phyloP scores from a whole-genome alignment of 805 yeast species.

The Candida oleophila region DNA sequence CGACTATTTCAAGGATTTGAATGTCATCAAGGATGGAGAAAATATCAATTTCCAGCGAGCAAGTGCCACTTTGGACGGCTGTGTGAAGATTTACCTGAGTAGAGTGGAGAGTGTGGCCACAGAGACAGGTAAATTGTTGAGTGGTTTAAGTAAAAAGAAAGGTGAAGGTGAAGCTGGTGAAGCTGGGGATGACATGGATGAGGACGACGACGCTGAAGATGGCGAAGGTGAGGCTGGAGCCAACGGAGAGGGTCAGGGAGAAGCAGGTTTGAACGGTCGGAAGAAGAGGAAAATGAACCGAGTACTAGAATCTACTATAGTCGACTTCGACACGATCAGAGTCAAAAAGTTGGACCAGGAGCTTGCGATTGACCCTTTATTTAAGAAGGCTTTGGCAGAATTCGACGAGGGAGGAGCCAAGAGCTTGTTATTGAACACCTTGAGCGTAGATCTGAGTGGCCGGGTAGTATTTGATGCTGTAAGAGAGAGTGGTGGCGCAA shows the following conservation, averaged over 20 bases:
- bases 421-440: conserved; percentile 61
- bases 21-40: conserved; percentile 43
- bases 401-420: conserved; percentile 85
- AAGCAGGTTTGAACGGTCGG: conserved; percentile 16
- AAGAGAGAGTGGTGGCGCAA: conserved; percentile 17
- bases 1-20: conserved; percentile 53
- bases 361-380: conserved; percentile 67
- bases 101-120: conserved; percentile 90
- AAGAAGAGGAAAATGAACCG: conserved; percentile 29
- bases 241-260: conserved; percentile 18
- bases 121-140: conserved; percentile 81
- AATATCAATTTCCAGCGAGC: conserved; percentile 85
- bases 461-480: conserved; percentile 69
- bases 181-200: conserved; percentile 20
- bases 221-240: conserved; percentile 12
- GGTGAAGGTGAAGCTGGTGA: conserved; percentile 19
- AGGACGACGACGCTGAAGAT: conserved; percentile 23
- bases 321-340: conserved; percentile 48
- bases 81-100: conserved; percentile 88
- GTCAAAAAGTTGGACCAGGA: conserved; percentile 63
- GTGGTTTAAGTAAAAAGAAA: conserved; percentile 60
- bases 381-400: conserved; percentile 71
- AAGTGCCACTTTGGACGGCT: conserved; percentile 88
- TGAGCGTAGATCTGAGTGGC: conserved; percentile 51
- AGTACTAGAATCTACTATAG: conserved; percentile 44